phyloP scores from a whole-genome alignment of 345 rosid species.

The Dipteronia sinensis region DNA sequence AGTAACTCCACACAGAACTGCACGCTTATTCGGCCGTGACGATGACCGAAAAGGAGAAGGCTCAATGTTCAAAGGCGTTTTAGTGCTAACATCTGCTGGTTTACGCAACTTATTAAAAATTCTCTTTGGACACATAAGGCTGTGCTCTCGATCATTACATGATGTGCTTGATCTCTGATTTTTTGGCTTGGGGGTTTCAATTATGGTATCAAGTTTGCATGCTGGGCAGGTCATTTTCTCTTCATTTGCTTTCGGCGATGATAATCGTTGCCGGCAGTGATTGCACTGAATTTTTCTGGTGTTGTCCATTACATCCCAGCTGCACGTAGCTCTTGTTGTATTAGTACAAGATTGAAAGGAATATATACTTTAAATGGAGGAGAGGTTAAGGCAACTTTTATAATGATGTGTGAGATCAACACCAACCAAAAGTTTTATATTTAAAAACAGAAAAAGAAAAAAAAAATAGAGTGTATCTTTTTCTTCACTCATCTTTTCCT shows the following conservation, averaged over 20 bases:
- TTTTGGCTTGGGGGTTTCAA: not conserved
- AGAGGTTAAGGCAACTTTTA: not conserved
- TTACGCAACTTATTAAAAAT: not conserved
- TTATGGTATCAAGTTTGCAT: not conserved
- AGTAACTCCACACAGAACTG: constrained; percentile 53
- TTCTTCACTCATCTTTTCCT: no score
- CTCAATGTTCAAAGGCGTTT: constrained; percentile 9
- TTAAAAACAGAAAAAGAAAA: no score
- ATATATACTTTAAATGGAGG: not conserved
- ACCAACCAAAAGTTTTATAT: not conserved
- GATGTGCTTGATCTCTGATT: no score
- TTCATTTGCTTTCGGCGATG: not conserved
- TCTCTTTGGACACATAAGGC: not conserved
- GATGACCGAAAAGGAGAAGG: constrained; percentile 1
- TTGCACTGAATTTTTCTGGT: not conserved
- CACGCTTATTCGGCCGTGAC: constrained; percentile 35
- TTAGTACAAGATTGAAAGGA: not conserved
- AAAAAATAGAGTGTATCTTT: no score
- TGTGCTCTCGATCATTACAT: not conserved
- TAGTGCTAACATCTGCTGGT: not conserved
- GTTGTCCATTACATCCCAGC: not conserved
- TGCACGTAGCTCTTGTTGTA: not conserved
- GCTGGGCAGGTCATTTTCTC: not conserved
- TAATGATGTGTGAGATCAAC: not conserved
- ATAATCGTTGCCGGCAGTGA: not conserved